Percentiles rank a stretch among this genome's conserved stretches.
Conservation (phyloP, 192 early-diverging fungal species). For the Umbelopsis isabellina region DNA sequence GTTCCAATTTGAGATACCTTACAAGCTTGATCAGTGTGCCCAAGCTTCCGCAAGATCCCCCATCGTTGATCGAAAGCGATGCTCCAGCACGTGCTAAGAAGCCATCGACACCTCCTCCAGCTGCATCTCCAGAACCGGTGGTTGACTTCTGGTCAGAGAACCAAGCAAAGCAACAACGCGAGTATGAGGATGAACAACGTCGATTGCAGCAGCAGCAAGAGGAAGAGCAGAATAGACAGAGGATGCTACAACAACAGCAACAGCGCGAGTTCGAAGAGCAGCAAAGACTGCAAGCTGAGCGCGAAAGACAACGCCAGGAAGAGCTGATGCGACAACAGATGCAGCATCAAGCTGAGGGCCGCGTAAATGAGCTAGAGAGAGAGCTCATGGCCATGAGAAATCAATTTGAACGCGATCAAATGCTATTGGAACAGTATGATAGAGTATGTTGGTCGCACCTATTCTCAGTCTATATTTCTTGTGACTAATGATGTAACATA, state of each 20-base stretch:
- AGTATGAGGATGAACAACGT: constrained; percentile 69
- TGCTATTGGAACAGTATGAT: constrained; percentile 88
- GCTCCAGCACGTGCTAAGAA: constrained; percentile 57
- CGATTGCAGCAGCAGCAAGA: constrained; percentile 61
- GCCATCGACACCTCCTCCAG: constrained; percentile 40
- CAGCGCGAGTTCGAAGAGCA: constrained; percentile 79
- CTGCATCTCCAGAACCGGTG: constrained; percentile 56
- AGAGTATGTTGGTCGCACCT: constrained; percentile 43
- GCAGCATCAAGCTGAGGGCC: constrained; percentile 78
- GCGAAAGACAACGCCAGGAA: constrained; percentile 72
- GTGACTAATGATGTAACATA: constrained; percentile 24
- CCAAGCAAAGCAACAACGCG: constrained; percentile 63
- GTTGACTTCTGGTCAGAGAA: constrained; percentile 68
- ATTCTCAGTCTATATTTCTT: neutral
- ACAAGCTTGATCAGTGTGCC: constrained; percentile 95
- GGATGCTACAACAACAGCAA: constrained; percentile 67
- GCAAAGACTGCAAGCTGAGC: constrained; percentile 72
- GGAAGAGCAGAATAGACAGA: constrained; percentile 64
- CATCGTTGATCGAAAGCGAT: constrained; percentile 77
- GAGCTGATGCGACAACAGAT: constrained; percentile 81
- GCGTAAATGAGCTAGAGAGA: constrained; percentile 77
- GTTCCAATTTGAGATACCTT: constrained; percentile 85
- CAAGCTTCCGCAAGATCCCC: constrained; percentile 77
- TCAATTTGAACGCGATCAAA: constrained; percentile 82
- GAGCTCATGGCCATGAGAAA: constrained; percentile 78